Evolutionary conservation across 768 basidiomycete genomes (phyloP).

Genomic region (Hygrophorus pudorinus): DNA sequence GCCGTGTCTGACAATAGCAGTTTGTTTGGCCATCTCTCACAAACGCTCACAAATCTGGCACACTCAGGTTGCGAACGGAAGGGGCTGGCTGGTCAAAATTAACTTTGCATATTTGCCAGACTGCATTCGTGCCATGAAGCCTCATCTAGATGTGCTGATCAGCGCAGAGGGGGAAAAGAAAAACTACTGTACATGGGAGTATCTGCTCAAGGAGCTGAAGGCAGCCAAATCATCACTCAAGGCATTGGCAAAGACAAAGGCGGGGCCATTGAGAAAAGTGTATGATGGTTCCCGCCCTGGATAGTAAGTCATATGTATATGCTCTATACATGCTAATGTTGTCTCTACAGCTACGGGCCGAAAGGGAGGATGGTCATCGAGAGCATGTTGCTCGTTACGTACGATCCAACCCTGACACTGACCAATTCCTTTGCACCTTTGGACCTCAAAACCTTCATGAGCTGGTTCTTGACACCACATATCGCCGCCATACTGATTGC

Average conservation of each 20-base stretch:
- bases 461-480: not conserved
- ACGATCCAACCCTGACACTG: not conserved
- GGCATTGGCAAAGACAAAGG: not conserved
- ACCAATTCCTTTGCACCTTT: not conserved
- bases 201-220: not conserved
- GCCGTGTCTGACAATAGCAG: not conserved
- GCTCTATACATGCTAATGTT: not conserved
- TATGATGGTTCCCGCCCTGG: not conserved
- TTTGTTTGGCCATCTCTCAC: not conserved
- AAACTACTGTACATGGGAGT: not conserved
- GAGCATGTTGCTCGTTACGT: not conserved
- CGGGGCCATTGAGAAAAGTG: not conserved
- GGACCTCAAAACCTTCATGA: not conserved
- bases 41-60: not conserved
- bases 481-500: not conserved
- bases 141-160: not conserved
- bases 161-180: not conserved
- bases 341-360: not conserved
- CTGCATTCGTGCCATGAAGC: not conserved
- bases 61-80: not conserved
- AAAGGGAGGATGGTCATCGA: not conserved
- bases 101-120: not conserved
- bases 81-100: not conserved
- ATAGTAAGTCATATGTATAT: not conserved
- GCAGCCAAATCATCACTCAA: not conserved